Evolutionary conservation across 495 filamentous ascomycete genomes (phyloP), one percentile per base, ranked within the genome.

Genomic region (Penicillium samsonianum): DNA sequence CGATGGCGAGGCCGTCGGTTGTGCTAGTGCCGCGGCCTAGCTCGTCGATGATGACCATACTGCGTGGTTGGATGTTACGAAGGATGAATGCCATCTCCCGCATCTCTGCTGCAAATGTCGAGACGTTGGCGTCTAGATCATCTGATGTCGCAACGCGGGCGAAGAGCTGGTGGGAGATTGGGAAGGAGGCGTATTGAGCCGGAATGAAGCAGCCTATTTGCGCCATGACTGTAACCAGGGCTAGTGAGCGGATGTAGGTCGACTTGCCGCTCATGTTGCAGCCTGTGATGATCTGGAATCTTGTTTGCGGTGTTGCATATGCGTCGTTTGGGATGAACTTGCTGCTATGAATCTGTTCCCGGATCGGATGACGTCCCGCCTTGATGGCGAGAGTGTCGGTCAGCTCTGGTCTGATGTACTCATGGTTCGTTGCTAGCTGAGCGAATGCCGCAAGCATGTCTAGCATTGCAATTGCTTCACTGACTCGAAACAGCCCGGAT

Each of bases 241-340:
- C 91, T 40, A 96, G 77, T 7, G 86, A 87, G 57, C 90, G 86
- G 65, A 98, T 96, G 73, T 95, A 98, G 0, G 93, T 98, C 58
- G 90, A 91, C 67, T 96, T 97, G n/a, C 94, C 94, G 64, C 91
- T 95, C 95, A 97, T 98, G 70, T 98, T 98, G 71, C 91, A 94
- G 40, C 94, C 94, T 6, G 94, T 96, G 65, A 98, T 87, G 58
- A 98, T 90, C 58, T 96, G 91, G 69, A 97, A 92, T 8, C 93
- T 84, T 31, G 80, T 82, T 55, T 90, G 84, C 26, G 86, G 75
- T 19, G 84, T 87, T 33, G 91, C 90, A 64, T 91, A 96, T 42
- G 89, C 90, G 53, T 96, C 91, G 61, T 98, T 98, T 0, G 94
- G 89, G 31, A 96, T 77, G 69, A 88, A 98, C 45, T 81, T 84